Evolutionary conservation across 306 rosid species (phyloP).

Genomic region (Prinsepia uniflora): DNA sequence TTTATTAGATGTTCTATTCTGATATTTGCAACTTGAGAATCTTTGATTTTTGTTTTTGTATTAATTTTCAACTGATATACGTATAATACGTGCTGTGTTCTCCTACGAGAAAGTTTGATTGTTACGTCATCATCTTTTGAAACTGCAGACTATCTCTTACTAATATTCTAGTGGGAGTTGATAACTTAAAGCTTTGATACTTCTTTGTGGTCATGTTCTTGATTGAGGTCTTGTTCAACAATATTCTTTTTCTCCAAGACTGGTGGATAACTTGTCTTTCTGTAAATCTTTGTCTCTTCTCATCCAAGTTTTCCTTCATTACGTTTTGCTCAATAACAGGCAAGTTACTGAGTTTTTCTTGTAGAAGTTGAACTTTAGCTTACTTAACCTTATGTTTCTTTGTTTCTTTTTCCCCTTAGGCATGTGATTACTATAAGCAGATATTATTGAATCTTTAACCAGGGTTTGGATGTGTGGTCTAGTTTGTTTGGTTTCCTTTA

Average conservation of each 20-base stretch:
- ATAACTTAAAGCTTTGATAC: neutral
- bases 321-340: neutral
- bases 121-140: neutral
- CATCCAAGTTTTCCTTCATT: neutral
- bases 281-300: neutral
- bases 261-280: neutral
- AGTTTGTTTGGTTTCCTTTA: neutral
- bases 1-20: neutral
- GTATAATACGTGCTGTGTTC: neutral
- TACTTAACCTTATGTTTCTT: neutral
- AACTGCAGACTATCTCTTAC: neutral
- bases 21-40: neutral
- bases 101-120: neutral
- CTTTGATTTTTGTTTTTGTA: conserved; percentile 13
- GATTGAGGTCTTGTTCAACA: neutral
- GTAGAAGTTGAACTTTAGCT: neutral
- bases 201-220: neutral
- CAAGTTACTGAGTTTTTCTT: neutral
- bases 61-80: neutral
- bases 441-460: neutral
- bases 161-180: neutral
- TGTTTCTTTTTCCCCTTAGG: neutral
- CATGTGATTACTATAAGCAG: neutral
- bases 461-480: neutral
- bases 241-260: neutral